Conservation (phyloP, 257 asterid genomes). For the Cordia subcordata region DNA sequence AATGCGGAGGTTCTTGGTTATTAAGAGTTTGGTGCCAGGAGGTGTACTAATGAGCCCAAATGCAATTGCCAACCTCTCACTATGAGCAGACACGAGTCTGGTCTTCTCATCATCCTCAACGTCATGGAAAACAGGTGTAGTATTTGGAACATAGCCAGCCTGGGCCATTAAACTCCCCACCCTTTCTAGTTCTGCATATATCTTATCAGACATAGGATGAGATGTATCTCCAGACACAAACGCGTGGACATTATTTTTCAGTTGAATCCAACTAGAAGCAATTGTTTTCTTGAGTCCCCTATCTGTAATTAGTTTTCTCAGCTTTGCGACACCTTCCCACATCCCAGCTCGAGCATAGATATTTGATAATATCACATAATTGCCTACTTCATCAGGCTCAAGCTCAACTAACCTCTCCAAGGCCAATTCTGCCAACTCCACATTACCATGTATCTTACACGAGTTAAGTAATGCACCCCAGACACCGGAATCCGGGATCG, state of each 20-base stretch:
- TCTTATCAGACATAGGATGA: slow-evolving; percentile 46
- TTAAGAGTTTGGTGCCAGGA: slow-evolving; percentile 43
- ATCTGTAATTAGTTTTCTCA: slow-evolving; percentile 43
- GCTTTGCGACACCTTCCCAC: slow-evolving; percentile 53
- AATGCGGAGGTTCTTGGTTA: slow-evolving; percentile 50
- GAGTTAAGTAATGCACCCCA: slow-evolving; percentile 72
- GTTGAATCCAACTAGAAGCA: slow-evolving; percentile 64
- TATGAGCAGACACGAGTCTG: slow-evolving; percentile 42
- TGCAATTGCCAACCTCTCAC: slow-evolving; percentile 62
- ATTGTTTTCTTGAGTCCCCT: slow-evolving; percentile 43
- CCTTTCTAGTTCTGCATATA: slow-evolving; percentile 41
- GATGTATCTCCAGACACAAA: slow-evolving; percentile 56
- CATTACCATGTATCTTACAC: slow-evolving; percentile 48
- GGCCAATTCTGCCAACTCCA: slow-evolving; percentile 53
- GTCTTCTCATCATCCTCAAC: slow-evolving; percentile 60
- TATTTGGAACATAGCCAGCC: slow-evolving; percentile 51
- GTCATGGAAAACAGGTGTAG: slow-evolving; percentile 48
- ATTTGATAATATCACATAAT: slow-evolving; percentile 50
- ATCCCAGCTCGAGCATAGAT: slow-evolving; percentile 62
- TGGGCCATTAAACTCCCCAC: slow-evolving; percentile 35
- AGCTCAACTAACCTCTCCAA: slow-evolving; percentile 44
- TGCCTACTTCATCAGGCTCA: slow-evolving; percentile 55
- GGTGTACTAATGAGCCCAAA: slow-evolving; percentile 56
- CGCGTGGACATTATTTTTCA: slow-evolving; percentile 44
- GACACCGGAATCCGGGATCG: slow-evolving; percentile 50